These are phyloP conservation scores for Cylindrotheca closterium DNA, from an alignment of 108 stramenopile genomes.

Conservation along the genomic window DNA sequence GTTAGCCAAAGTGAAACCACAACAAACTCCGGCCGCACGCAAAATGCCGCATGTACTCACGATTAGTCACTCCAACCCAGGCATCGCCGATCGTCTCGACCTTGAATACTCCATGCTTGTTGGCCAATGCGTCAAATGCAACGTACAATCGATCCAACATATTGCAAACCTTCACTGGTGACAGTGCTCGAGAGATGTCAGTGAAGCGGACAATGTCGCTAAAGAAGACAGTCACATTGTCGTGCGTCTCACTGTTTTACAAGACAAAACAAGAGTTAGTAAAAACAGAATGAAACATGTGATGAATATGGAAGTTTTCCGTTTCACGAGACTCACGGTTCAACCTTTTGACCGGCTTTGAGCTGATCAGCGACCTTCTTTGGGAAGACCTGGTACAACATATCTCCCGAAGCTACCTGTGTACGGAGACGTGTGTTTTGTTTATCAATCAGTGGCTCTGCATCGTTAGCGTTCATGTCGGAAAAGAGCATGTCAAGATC, in stretches of 20 bases:
- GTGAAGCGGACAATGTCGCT: conserved; percentile 42
- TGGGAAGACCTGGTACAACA: conserved; percentile 45
- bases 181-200: too few relatives aligned
- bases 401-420: neutral
- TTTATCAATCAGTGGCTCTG: conserved; percentile 6
- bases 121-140: too few relatives aligned
- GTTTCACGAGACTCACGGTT: neutral
- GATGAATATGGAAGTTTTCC: neutral
- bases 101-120: too few relatives aligned
- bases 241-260: conserved; percentile 34
- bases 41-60: too few relatives aligned
- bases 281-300: neutral
- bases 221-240: too few relatives aligned
- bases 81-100: too few relatives aligned
- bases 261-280: neutral
- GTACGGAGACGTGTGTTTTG: neutral
- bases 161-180: too few relatives aligned
- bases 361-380: conserved; percentile 21
- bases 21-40: too few relatives aligned
- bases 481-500: conserved; percentile 18
- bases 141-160: too few relatives aligned
- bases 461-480: conserved; percentile 5
- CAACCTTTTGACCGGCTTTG: conserved; percentile 5
- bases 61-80: too few relatives aligned
- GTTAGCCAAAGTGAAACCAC: too few relatives aligned